These are phyloP conservation scores for Tetrapisispora pingtungensis DNA, from an alignment of 805 yeast genomes.

Conservation along the genomic window DNA sequence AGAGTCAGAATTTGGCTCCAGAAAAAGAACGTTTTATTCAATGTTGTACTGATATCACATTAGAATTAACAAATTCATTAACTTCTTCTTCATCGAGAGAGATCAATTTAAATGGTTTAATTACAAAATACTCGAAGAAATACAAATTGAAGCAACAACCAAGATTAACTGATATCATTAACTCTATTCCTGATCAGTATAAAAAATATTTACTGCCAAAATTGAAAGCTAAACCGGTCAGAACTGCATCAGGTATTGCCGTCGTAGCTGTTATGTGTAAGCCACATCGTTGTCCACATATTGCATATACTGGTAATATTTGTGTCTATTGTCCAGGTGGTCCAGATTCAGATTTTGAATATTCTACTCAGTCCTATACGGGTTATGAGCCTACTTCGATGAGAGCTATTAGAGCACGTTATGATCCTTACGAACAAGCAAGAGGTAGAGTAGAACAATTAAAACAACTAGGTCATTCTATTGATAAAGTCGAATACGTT, in stretches of 20 bases:
- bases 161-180: conserved; percentile 84
- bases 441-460: conserved; percentile 95
- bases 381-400: conserved; percentile 98
- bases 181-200: conserved; percentile 93
- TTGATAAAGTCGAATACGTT: conserved; percentile 94
- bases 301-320: conserved; percentile 96
- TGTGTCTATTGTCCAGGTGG: conserved; percentile 99
- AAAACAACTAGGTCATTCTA: conserved; percentile 89
- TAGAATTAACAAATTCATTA: conserved; percentile 72
- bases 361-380: conserved; percentile 94
- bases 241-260: conserved; percentile 98
- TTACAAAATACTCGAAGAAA: conserved; percentile 76
- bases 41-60: conserved; percentile 85
- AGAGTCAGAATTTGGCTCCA: conserved; percentile 60
- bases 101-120: conserved; percentile 81
- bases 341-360: conserved; percentile 96
- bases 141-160: conserved; percentile 90
- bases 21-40: conserved; percentile 88
- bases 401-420: conserved; percentile 98
- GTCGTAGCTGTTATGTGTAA: conserved; percentile 99
- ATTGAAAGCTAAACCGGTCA: conserved; percentile 94
- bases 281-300: conserved; percentile 98
- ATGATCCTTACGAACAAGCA: conserved; percentile 97
- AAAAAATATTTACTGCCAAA: conserved; percentile 86
- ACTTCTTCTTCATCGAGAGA: conserved; percentile 39